Conservation (phyloP, 495 filamentous ascomycete species). For the Glonium stellatum region DNA sequence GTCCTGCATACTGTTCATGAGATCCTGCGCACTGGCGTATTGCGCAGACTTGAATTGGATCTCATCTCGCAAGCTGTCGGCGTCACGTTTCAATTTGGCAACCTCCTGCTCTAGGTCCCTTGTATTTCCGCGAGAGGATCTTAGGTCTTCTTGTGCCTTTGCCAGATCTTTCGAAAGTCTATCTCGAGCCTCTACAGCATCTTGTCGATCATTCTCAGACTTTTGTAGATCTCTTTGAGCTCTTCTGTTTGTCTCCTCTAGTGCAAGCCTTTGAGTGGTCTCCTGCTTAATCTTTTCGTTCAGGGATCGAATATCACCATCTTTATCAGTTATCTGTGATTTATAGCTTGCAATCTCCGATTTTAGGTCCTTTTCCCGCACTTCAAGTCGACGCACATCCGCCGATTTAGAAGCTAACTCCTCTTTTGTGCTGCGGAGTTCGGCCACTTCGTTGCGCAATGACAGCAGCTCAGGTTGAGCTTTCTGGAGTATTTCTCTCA, state of each 20-base stretch:
- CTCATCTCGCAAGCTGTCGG: slow-evolving; percentile 66
- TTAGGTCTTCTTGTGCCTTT: slow-evolving; percentile 62
- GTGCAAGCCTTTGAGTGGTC: slow-evolving; percentile 58
- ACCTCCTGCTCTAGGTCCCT: slow-evolving; percentile 67
- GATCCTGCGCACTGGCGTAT: slow-evolving; percentile 71
- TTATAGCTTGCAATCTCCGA: slow-evolving; percentile 63
- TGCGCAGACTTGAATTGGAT: slow-evolving; percentile 78
- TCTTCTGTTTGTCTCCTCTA: slow-evolving; percentile 68
- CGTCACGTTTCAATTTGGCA: slow-evolving; percentile 56
- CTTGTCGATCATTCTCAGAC: slow-evolving; percentile 68
- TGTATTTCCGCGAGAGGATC: slow-evolving; percentile 53
- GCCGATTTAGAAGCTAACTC: slow-evolving; percentile 59
- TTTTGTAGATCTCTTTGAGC: slow-evolving; percentile 67
- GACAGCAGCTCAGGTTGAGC: slow-evolving; percentile 75
- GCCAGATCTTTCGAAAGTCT: slow-evolving; percentile 59
- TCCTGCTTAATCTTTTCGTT: slow-evolving; percentile 71
- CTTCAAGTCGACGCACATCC: slow-evolving; percentile 68
- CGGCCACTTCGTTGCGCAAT: slow-evolving; percentile 65
- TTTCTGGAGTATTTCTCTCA: slow-evolving; percentile 71
- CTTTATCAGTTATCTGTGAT: slow-evolving; percentile 61
- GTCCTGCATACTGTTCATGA: slow-evolving; percentile 87
- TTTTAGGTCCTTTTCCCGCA: slow-evolving; percentile 71
- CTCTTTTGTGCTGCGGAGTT: slow-evolving; percentile 63
- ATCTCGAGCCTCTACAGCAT: slow-evolving; percentile 64
- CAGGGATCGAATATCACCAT: slow-evolving; percentile 66